phyloP scores from a whole-genome alignment of 257 asterid genomes.

The Ocimum tenuiflorum region DNA sequence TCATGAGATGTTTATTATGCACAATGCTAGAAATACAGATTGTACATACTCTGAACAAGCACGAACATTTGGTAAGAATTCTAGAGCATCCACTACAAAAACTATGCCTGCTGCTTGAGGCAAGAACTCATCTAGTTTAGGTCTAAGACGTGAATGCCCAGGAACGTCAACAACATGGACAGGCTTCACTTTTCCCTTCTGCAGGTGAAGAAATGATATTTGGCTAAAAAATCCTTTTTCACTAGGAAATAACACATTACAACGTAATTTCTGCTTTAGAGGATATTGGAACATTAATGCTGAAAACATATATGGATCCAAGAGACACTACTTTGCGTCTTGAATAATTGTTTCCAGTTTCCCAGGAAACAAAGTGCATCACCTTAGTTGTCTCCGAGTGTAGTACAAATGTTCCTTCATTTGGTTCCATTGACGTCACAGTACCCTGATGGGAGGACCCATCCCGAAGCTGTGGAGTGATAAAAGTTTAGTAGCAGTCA shows the following conservation, averaged over 20 bases:
- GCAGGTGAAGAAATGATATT: conserved; percentile 19
- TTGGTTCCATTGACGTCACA: conserved; percentile 92
- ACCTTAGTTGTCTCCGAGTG: conserved; percentile 69
- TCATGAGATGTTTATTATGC: neutral
- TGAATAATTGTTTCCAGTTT: conserved; percentile 6
- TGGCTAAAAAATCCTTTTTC: neutral
- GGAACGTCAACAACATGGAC: conserved; percentile 84
- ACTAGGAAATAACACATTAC: neutral
- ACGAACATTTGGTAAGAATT: conserved; percentile 72
- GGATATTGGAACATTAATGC: neutral
- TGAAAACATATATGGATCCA: neutral
- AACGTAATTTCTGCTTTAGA: neutral
- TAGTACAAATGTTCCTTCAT: conserved; percentile 58
- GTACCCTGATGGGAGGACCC: conserved; percentile 86
- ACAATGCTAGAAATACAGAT: neutral
- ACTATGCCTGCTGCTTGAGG: conserved; percentile 68
- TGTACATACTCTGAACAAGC: conserved; percentile 69
- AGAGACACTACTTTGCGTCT: neutral
- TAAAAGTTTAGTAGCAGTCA: neutral
- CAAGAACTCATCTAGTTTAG: conserved; percentile 73
- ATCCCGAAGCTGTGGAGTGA: conserved; percentile 59
- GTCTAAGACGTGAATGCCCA: conserved; percentile 79
- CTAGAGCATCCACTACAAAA: conserved; percentile 80
- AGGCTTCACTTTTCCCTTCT: conserved; percentile 67
- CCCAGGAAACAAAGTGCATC: conserved; percentile 4